Percentiles rank a stretch among this genome's conserved stretches.
These are phyloP conservation scores for Erucastrum elatum DNA, from an alignment of 345 rosid species.

Conservation along the genomic window DNA sequence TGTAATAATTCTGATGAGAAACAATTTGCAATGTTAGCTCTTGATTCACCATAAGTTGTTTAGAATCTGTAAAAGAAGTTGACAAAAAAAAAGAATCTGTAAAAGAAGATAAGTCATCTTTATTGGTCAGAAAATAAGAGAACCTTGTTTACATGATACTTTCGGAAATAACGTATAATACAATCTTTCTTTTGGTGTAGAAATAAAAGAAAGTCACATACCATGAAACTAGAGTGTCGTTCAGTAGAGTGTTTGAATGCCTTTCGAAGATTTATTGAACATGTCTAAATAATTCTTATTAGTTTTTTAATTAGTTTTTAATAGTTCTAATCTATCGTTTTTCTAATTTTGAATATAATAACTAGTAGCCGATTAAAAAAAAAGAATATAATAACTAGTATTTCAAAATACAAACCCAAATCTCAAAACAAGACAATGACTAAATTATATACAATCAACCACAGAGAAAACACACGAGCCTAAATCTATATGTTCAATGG, in stretches of 20 bases:
- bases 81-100: too few species aligned
- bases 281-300: not conserved
- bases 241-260: not conserved
- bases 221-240: not conserved
- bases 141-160: not conserved
- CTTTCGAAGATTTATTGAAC: not conserved
- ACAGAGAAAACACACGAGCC: too few species aligned
- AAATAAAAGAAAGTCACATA: not conserved
- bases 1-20: not conserved
- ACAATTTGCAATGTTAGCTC: not conserved
- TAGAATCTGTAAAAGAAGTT: too few species aligned
- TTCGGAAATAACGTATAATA: not conserved
- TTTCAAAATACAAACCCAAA: not conserved
- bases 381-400: too few species aligned
- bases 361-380: too few species aligned
- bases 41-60: too few species aligned
- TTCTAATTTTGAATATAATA: not conserved
- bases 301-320: not conserved
- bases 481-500: conserved; percentile 10
- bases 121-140: not conserved
- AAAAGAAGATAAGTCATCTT: not conserved
- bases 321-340: not conserved
- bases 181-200: not conserved
- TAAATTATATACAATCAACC: conserved; percentile 1
- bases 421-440: not conserved